Evolutionary conservation across 1,139 yeast species (phyloP).

Genomic region (Nakaseomyces kungkrabaensis): DNA sequence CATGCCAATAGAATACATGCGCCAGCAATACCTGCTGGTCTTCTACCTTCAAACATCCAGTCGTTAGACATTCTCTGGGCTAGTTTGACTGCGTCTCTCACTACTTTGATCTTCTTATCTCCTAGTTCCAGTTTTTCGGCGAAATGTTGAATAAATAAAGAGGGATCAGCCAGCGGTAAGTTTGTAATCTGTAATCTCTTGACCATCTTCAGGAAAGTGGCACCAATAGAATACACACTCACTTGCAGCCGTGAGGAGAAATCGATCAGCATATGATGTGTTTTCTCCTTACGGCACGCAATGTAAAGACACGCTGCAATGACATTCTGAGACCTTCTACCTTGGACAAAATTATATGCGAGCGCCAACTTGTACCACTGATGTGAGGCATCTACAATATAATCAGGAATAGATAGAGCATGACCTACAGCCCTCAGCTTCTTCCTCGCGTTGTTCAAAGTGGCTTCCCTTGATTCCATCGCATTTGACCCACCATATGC

Average conservation of each 20-base stretch:
- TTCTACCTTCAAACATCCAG: conserved; percentile 93
- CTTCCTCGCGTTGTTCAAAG: conserved; percentile 69
- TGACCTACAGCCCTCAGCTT: conserved; percentile 73
- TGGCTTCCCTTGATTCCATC: conserved; percentile 80
- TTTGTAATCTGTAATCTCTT: conserved; percentile 64
- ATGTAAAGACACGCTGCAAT: conserved; percentile 89
- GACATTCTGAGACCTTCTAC: conserved; percentile 88
- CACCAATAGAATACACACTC: conserved; percentile 89
- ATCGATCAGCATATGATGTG: conserved; percentile 93
- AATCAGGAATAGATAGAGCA: conserved; percentile 70
- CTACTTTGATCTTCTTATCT: conserved; percentile 59
- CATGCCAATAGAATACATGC: conserved; percentile 91
- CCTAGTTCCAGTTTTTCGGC: conserved; percentile 80
- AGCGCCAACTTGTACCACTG: conserved; percentile 85
- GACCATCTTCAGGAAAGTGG: conserved; percentile 86
- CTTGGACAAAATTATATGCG: conserved; percentile 84
- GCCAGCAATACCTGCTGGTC: conserved; percentile 98
- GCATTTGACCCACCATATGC: conserved; percentile 58
- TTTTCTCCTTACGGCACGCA: conserved; percentile 84
- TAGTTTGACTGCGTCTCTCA: conserved; percentile 73
- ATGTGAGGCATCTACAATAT: conserved; percentile 74
- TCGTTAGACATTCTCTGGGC: conserved; percentile 89
- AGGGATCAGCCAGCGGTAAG: conserved; percentile 87
- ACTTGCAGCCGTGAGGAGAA: conserved; percentile 83
- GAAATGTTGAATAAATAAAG: conserved; percentile 85